Evolutionary conservation across 2,329 filamentous ascomycete genomes (phyloP).

Genomic region (Epichloe glyceriae): DNA sequence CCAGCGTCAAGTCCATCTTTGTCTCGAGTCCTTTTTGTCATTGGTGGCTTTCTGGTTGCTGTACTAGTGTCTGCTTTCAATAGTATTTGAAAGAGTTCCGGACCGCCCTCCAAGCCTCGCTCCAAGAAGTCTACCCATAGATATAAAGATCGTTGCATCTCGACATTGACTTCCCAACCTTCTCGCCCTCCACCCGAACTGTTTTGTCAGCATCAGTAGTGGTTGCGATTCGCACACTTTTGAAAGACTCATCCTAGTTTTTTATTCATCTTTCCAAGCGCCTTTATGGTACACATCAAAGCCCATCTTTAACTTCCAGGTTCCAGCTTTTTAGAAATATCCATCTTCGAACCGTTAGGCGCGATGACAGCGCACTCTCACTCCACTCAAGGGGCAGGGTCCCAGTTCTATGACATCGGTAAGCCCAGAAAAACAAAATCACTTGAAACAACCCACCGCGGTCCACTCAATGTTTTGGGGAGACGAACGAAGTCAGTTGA

Average conservation of each 20-base stretch:
- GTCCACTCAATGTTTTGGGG: background rate
- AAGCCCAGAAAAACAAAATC: slow-evolving; percentile 6
- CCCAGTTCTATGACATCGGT: slow-evolving; percentile 32
- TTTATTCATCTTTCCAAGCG: background rate
- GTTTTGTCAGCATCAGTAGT: background rate
- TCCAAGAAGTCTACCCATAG: background rate
- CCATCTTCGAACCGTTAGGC: background rate
- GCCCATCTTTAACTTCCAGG: background rate
- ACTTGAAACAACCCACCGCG: background rate
- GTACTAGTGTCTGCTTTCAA: background rate
- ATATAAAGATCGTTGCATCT: background rate
- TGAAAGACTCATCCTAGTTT: background rate
- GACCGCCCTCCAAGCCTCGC: background rate
- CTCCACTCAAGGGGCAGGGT: background rate
- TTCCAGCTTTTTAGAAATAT: background rate
- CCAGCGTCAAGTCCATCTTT: background rate
- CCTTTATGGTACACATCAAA: background rate
- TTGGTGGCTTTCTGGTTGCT: background rate
- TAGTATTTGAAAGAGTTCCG: background rate
- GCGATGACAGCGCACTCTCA: background rate
- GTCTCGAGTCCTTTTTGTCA: background rate
- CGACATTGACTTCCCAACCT: background rate
- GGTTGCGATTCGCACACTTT: background rate
- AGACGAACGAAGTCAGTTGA: background rate
- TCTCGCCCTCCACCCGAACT: background rate